phyloP scores from a whole-genome alignment of 164 flowering plant species.

The Annona squamosa region DNA sequence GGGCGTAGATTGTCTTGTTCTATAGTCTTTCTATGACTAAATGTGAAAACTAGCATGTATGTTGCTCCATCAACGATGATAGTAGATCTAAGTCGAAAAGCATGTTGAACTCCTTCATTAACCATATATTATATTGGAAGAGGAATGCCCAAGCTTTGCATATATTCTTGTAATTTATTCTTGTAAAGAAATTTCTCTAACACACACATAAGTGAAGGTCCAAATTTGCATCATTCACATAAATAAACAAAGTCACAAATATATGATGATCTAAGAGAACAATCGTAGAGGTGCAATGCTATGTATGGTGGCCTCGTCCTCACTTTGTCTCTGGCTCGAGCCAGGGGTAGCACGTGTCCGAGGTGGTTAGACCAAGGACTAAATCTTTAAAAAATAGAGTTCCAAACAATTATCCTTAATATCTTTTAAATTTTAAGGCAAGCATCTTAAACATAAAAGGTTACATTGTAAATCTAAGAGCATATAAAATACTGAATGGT shows the following conservation, averaged over 20 bases:
- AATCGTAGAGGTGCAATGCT: not conserved
- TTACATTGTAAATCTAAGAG: too few relatives aligned
- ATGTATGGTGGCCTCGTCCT: too few relatives aligned
- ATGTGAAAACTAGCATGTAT: slow-evolving; percentile 27
- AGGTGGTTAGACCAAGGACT: too few relatives aligned
- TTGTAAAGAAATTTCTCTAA: slow-evolving; percentile 26
- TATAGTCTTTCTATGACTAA: slow-evolving; percentile 35
- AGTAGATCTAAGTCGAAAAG: slow-evolving; percentile 33
- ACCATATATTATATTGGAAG: slow-evolving; percentile 33
- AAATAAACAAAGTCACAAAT: not conserved
- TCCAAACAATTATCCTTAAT: too few relatives aligned
- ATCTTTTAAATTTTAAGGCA: not conserved
- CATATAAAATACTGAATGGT: too few relatives aligned
- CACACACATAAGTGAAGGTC: slow-evolving; percentile 4
- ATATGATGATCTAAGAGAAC: not conserved
- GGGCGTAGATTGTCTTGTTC: slow-evolving; percentile 27
- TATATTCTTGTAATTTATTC: slow-evolving; percentile 33
- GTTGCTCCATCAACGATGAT: slow-evolving; percentile 36
- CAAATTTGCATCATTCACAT: not conserved
- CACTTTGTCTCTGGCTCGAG: too few relatives aligned
- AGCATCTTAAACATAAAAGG: not conserved
- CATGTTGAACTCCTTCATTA: slow-evolving; percentile 37
- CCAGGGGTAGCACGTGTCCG: too few relatives aligned
- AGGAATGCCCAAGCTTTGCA: slow-evolving; percentile 31
- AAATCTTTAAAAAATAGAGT: too few relatives aligned